phyloP scores from a whole-genome alignment of 2,329 filamentous ascomycete species.

The Chaetomium sp. region DNA sequence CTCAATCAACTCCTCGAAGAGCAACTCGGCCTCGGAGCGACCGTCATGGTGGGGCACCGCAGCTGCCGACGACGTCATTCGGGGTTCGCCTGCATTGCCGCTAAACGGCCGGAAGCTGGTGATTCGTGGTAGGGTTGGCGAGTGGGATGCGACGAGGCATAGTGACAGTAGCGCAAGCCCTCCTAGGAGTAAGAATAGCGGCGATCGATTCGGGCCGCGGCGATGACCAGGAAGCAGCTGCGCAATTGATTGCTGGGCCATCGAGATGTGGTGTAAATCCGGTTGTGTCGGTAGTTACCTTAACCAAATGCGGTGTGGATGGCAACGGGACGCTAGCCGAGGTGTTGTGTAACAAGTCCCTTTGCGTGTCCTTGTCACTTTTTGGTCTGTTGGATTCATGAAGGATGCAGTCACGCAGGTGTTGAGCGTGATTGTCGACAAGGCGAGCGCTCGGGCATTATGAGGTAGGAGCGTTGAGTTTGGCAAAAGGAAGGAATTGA shows the following conservation, averaged over 20 bases:
- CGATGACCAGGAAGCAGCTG: constrained; percentile 9
- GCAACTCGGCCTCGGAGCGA: background rate
- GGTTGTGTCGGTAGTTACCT: background rate
- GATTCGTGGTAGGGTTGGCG: constrained; percentile 15
- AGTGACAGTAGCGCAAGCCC: constrained; percentile 21
- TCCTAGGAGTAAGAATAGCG: constrained; percentile 18
- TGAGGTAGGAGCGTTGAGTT: background rate
- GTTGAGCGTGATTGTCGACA: background rate
- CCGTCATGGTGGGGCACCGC: constrained; percentile 12
- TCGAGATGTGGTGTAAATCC: background rate
- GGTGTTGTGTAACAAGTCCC: background rate
- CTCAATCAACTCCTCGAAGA: constrained; percentile 1
- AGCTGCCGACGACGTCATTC: constrained; percentile 25
- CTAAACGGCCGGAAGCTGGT: background rate
- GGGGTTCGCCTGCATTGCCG: background rate
- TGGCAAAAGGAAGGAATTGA: background rate
- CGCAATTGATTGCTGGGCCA: constrained; percentile 10
- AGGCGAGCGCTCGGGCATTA: background rate
- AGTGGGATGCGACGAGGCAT: constrained; percentile 21
- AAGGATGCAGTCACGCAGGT: background rate
- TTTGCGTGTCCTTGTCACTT: background rate
- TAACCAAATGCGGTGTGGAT: background rate
- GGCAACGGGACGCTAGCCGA: background rate
- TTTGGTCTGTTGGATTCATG: background rate
- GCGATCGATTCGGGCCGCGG: constrained; percentile 1